These are phyloP conservation scores for Fusarium nematophilum DNA, from an alignment of 2,329 filamentous ascomycete genomes.

Conservation along the genomic window DNA sequence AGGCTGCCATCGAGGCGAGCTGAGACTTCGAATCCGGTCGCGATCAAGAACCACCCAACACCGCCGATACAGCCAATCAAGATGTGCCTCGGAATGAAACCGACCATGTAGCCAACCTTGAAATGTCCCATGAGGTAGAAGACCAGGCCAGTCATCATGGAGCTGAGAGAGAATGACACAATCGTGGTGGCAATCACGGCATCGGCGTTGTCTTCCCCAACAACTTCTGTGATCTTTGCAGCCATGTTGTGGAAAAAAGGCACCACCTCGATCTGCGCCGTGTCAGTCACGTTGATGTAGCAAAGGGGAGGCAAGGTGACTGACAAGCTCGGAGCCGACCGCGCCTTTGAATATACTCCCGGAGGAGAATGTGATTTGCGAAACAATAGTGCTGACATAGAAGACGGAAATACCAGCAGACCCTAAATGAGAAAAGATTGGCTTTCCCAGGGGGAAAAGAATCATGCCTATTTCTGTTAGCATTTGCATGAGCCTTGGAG, in stretches of 20 bases:
- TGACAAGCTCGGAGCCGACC: conserved; percentile 90
- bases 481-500: neutral
- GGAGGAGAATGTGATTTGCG: conserved; percentile 88
- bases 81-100: conserved; percentile 97
- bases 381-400: conserved; percentile 96
- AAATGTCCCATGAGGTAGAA: conserved; percentile 93
- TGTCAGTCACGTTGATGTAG: conserved; percentile 8
- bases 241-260: conserved; percentile 99
- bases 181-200: conserved; percentile 95
- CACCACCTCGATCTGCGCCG: conserved; percentile 85
- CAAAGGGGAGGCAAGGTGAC: conserved; percentile 37
- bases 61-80: conserved; percentile 97
- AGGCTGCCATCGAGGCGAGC: conserved; percentile 88
- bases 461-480: conserved; percentile 76
- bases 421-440: conserved; percentile 86
- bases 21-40: conserved; percentile 93
- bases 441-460: conserved; percentile 88
- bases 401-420: conserved; percentile 98
- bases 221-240: conserved; percentile 80
- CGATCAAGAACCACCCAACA: conserved; percentile 92
- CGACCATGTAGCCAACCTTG: conserved; percentile 89
- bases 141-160: conserved; percentile 88
- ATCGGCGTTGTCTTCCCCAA: conserved; percentile 84
- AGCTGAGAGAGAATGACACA: conserved; percentile 88
- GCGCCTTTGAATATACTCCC: conserved; percentile 91